Base-by-base conservation (phyloP, 2,329 filamentous ascomycete species). In the Coniella vitis region DNA sequence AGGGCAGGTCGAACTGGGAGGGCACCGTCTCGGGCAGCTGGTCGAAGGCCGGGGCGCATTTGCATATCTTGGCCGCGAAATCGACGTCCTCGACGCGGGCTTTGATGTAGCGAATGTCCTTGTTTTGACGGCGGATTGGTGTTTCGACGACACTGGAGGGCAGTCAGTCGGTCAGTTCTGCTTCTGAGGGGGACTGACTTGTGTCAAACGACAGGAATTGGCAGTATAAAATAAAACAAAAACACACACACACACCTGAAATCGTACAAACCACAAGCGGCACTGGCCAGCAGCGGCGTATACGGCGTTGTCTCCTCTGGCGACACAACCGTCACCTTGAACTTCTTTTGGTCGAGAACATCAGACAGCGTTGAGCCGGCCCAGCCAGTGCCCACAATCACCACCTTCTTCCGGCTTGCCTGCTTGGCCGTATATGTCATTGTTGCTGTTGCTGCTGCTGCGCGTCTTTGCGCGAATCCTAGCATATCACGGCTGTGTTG, bases 281-380 rank as follows among this genome's bases (percentile, higher is more conserved):
- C 49, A 12, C 49, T 51, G 13, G 45, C 49, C 12, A 51, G 25
- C 2, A 51, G 45, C 16, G 49, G 45, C 2, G 49, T 51, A 17
- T 51, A 51, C 10, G 49, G 45, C 7, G 49, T 48, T 10, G 45
- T 51, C 19, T 51, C 45, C 22, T 51, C 49, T 3, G 49, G 45
- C 12, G 45, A 48, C 16, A 51, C 36, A 3, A 51, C 39, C 17
- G 49, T 51, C 21, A 51, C 35, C 29, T 51, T 48, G 45, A 44
- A 51, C 12, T 51, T 51, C 13, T 21, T 25, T 21, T 48, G 45
- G 32, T 51, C 49, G 12, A 51, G 37, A 37, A 37, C 20, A 5
- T 40, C 48, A 7, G 49, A 48, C n/a, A 51, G n/a, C 13, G 45
- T 51, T 7, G 49, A 39, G 12, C 45, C 45, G 32, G 49, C 49